These are phyloP conservation scores for Daedaleopsis sinensis DNA, from an alignment of 768 basidiomycete species.

Conservation along the genomic window DNA sequence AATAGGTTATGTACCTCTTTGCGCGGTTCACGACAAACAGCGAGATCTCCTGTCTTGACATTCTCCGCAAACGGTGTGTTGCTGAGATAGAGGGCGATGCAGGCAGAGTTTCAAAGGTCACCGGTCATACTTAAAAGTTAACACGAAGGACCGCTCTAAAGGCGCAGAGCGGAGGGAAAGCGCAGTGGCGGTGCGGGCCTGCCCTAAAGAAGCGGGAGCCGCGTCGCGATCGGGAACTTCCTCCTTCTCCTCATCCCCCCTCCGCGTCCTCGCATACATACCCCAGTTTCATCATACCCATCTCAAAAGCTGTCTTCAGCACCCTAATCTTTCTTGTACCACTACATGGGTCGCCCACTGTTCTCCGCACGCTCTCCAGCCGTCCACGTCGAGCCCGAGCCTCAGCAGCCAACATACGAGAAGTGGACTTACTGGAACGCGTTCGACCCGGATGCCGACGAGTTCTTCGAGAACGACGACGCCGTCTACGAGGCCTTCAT, in stretches of 20 bases:
- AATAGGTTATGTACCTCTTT: no score
- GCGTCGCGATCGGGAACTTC: constrained; percentile 7
- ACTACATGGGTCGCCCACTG: constrained; percentile 27
- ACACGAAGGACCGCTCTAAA: neutral
- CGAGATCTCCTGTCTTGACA: no score
- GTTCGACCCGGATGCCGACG: constrained; percentile 83
- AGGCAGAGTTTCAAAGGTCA: no score
- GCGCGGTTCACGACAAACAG: no score
- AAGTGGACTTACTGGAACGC: constrained; percentile 68
- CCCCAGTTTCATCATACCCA: constrained; percentile 20
- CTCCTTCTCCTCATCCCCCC: constrained; percentile 10
- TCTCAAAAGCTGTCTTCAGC: constrained; percentile 21
- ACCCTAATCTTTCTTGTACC: constrained; percentile 20
- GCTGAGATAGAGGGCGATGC: no score
- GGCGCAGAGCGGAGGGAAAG: neutral
- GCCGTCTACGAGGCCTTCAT: constrained; percentile 67
- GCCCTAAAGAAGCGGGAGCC: constrained; percentile 7
- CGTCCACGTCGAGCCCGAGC: constrained; percentile 27
- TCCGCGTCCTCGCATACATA: constrained; percentile 2
- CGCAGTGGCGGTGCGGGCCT: constrained; percentile 19
- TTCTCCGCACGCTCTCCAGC: constrained; percentile 21
- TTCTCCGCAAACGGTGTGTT: no score
- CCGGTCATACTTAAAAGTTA: no score
- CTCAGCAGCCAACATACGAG: constrained; percentile 39
- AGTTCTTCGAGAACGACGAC: constrained; percentile 65